A percentile compares a stretch with the other conserved stretches of the same genome.
Conservation (phyloP, 2,329 filamentous ascomycete genomes). For the Didymella keratinophila region DNA sequence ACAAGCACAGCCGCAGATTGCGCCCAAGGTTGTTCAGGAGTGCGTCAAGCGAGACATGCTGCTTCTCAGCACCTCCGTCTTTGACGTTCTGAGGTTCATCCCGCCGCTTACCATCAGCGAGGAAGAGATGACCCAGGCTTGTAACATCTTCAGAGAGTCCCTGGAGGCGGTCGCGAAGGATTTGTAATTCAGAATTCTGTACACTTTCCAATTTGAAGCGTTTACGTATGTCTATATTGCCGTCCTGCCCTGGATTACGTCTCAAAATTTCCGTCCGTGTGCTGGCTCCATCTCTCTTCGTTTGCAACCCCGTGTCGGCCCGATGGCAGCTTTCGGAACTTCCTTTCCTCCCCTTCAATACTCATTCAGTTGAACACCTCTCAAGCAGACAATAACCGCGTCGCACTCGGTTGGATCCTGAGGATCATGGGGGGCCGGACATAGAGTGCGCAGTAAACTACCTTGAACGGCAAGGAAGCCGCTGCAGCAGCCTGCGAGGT, state of each 20-base stretch:
- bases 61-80: constrained; percentile 41
- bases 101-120: constrained; percentile 41
- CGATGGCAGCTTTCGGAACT: no score
- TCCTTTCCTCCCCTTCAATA: no score
- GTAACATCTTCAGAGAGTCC: constrained; percentile 37
- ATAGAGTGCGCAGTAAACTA: no score
- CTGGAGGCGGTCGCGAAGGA: constrained; percentile 39
- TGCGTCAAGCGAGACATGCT: constrained; percentile 42
- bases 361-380: no score
- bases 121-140: constrained; percentile 36
- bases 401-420: no score
- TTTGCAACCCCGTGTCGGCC: no score
- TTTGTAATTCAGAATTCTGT: constrained; percentile 19
- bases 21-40: constrained; percentile 38
- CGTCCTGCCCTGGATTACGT: neutral
- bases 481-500: no score
- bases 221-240: neutral
- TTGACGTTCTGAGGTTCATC: constrained; percentile 42
- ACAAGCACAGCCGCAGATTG: constrained; percentile 33
- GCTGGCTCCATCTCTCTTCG: neutral
- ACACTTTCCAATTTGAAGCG: constrained; percentile 1
- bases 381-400: no score
- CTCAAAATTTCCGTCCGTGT: neutral
- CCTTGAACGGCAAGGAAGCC: no score
- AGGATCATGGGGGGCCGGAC: no score